phyloP scores from a whole-genome alignment of 2,329 filamentous ascomycete genomes.

The Aspergillus glaucus region DNA sequence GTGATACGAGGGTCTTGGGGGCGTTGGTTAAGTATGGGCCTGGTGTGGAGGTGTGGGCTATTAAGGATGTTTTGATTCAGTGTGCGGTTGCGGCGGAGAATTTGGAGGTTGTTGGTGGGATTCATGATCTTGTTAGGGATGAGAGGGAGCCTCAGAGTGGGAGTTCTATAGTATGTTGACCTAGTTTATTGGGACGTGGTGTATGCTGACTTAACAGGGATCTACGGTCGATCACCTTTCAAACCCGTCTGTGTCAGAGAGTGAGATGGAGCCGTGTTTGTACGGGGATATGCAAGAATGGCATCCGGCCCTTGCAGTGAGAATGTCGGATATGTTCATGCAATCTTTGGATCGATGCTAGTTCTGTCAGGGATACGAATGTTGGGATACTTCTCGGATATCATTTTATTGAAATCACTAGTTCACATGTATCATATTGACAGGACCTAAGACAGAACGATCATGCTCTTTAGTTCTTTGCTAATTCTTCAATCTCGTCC shows the following conservation, averaged over 20 bases:
- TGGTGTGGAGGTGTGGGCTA: constrained; percentile 15
- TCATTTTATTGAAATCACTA: not conserved
- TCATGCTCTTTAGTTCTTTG: not conserved
- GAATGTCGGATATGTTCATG: not conserved
- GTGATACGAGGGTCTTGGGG: constrained; percentile 2
- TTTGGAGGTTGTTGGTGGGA: constrained; percentile 27
- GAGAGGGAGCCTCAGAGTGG: not conserved
- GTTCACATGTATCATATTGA: not conserved
- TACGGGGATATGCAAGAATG: not conserved
- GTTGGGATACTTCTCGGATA: not conserved
- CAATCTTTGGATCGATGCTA: not conserved
- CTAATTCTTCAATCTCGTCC: constrained; percentile 39
- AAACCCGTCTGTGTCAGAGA: not conserved
- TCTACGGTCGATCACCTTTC: not conserved
- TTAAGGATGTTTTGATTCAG: constrained; percentile 17
- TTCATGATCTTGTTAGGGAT: constrained; percentile 20
- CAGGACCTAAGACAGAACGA: not conserved
- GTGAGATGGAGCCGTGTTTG: not conserved
- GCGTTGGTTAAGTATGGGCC: constrained; percentile 23
- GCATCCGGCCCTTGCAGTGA: not conserved
- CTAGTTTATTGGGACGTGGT: not conserved
- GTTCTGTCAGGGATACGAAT: not conserved
- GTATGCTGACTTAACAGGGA: not conserved
- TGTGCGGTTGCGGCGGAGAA: constrained; percentile 14
- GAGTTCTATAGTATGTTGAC: not conserved